These are phyloP conservation scores for Podila epicladia DNA, from an alignment of 192 early-diverging fungal genomes.

Conservation along the genomic window DNA sequence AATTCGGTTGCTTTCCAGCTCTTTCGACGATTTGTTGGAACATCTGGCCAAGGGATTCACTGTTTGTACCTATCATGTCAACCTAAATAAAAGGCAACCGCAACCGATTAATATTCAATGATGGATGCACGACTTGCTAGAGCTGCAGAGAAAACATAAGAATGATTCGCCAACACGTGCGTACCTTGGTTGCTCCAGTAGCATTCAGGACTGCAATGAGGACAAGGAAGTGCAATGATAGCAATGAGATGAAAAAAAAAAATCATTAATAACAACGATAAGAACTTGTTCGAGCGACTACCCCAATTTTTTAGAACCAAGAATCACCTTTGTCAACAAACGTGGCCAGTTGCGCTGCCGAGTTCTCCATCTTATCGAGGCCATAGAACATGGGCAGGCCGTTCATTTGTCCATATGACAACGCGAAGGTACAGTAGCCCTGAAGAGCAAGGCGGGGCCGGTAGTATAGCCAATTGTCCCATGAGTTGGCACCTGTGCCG, in stretches of 20 bases:
- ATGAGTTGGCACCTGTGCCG: neutral
- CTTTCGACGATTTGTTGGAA: too few species aligned
- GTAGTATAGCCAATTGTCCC: slow-evolving; percentile 23
- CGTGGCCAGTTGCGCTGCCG: slow-evolving; percentile 11
- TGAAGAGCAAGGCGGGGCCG: slow-evolving; percentile 6
- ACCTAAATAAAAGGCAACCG: neutral
- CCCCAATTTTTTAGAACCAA: neutral
- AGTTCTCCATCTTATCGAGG: slow-evolving; percentile 13
- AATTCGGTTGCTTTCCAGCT: neutral
- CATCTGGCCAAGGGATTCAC: neutral
- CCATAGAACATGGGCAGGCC: slow-evolving; percentile 4
- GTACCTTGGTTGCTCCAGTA: neutral
- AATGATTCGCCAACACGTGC: too few species aligned
- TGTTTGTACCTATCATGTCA: slow-evolving; percentile 13
- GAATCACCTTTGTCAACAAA: slow-evolving; percentile 13
- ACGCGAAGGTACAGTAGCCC: slow-evolving; percentile 25
- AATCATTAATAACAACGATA: neutral
- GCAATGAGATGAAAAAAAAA: neutral
- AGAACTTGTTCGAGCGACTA: neutral
- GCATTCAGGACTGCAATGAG: neutral
- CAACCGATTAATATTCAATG: too few species aligned
- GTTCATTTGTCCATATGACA: slow-evolving; percentile 13
- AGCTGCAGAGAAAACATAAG: too few species aligned
- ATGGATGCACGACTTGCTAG: too few species aligned
- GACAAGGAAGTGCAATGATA: neutral